Conservation (phyloP, 768 basidiomycete genomes). For the Coprinopsis cinerea region DNA sequence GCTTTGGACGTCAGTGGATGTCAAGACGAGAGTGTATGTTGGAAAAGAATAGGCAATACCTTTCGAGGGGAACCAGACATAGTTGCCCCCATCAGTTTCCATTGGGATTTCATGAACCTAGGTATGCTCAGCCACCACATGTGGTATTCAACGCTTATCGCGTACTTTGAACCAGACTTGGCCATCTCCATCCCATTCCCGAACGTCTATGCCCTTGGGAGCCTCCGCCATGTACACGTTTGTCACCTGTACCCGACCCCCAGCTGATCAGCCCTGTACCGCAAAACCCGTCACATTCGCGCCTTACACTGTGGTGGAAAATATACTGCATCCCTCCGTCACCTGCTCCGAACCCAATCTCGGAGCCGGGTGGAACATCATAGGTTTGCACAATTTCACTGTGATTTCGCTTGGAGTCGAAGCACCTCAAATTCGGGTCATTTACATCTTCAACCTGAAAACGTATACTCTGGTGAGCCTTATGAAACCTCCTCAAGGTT, state of each 20-base stretch:
- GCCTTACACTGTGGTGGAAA: neutral
- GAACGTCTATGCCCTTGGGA: slow-evolving; percentile 26
- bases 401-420: slow-evolving; percentile 28
- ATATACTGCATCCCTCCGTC: slow-evolving; percentile 1
- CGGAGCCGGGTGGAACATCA: slow-evolving; percentile 37
- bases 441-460: slow-evolving; percentile 38
- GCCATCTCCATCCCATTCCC: slow-evolving; percentile 33
- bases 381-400: slow-evolving; percentile 34
- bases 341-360: slow-evolving; percentile 35
- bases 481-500: neutral
- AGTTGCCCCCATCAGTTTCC: slow-evolving; percentile 32
- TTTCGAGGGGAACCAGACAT: slow-evolving; percentile 36
- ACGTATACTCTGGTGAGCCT: neutral
- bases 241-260: slow-evolving; percentile 32
- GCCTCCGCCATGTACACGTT: slow-evolving; percentile 43
- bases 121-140: neutral
- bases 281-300: neutral
- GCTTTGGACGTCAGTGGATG: slow-evolving; percentile 20
- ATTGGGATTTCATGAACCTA: slow-evolving; percentile 31
- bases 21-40: no score
- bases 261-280: slow-evolving; percentile 42
- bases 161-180: slow-evolving; percentile 34
- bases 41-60: no score
- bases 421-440: slow-evolving; percentile 40
- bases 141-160: neutral